A percentile compares a stretch with the other conserved stretches of the same genome.
These are phyloP conservation scores for Pterocarpus macrocarpus DNA, from an alignment of 306 rosid species.

Conservation along the genomic window DNA sequence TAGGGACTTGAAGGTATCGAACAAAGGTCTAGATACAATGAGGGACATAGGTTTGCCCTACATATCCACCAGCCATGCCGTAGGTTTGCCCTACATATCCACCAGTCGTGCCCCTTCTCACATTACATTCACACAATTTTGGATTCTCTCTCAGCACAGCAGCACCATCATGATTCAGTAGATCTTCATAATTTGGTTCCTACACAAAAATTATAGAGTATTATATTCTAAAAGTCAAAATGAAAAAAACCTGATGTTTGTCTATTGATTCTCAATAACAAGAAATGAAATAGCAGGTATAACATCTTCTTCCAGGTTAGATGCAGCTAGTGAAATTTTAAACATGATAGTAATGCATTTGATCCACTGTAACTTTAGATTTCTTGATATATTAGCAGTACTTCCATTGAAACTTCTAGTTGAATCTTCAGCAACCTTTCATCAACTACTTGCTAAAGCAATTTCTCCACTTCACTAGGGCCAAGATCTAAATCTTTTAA, in stretches of 20 bases:
- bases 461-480: constrained; percentile 70
- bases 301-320: neutral
- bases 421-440: constrained; percentile 64
- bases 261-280: no score
- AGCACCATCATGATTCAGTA: constrained; percentile 93
- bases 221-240: neutral
- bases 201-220: constrained; percentile 41
- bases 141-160: constrained; percentile 88
- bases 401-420: constrained; percentile 47
- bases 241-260: neutral
- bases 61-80: constrained; percentile 91
- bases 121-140: constrained; percentile 77
- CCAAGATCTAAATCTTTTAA: constrained; percentile 62
- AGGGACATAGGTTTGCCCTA: constrained; percentile 78
- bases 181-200: constrained; percentile 97
- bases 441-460: constrained; percentile 78
- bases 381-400: constrained; percentile 52
- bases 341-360: neutral
- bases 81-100: no score
- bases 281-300: constrained; percentile 6
- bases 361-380: constrained; percentile 54
- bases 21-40: constrained; percentile 71
- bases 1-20: constrained; percentile 38
- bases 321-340: neutral
- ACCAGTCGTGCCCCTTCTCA: constrained; percentile 59